Conservation (phyloP, 2,329 filamentous ascomycete genomes). For the Arachnopeziza araneosa region DNA sequence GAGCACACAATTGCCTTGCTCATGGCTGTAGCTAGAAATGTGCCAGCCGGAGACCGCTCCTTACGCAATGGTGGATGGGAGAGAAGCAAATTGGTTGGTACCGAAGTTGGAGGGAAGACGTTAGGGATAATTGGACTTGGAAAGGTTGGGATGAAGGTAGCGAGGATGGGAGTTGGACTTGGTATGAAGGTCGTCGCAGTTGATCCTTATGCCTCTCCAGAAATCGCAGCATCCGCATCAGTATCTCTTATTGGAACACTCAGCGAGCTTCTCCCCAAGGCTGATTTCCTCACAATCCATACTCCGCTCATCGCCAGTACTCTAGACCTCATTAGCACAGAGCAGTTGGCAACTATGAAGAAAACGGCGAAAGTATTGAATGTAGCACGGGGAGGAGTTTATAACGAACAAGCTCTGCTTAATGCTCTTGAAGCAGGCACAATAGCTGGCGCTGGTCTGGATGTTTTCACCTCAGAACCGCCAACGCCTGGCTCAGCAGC, state of each 20-base stretch:
- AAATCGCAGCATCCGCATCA: constrained; percentile 63
- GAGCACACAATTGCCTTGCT: constrained; percentile 73
- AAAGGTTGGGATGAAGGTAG: constrained; percentile 79
- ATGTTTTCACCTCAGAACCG: constrained; percentile 75
- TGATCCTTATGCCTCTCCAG: constrained; percentile 71
- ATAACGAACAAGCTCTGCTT: constrained; percentile 69
- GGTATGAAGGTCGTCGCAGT: constrained; percentile 71
- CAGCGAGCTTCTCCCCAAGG: constrained; percentile 54
- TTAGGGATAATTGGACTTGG: constrained; percentile 73
- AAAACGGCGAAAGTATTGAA: constrained; percentile 69
- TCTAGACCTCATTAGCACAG: constrained; percentile 62
- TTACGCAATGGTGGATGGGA: constrained; percentile 73
- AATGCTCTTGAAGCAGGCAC: constrained; percentile 63
- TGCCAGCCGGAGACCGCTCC: constrained; percentile 63
- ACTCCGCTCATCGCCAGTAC: constrained; percentile 76
- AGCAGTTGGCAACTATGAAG: constrained; percentile 68
- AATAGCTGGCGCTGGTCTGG: constrained; percentile 71
- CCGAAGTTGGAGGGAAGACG: constrained; percentile 73
- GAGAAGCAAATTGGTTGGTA: constrained; percentile 65
- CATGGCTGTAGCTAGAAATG: constrained; percentile 67
- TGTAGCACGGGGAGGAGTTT: constrained; percentile 73
- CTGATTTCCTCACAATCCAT: constrained; percentile 77
- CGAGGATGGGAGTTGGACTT: constrained; percentile 69
- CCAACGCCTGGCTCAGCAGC: constrained; percentile 54
- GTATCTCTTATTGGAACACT: constrained; percentile 57